Evolutionary conservation across 106 monocot genomes (phyloP).

Genomic region (Cymbidium sinense): DNA sequence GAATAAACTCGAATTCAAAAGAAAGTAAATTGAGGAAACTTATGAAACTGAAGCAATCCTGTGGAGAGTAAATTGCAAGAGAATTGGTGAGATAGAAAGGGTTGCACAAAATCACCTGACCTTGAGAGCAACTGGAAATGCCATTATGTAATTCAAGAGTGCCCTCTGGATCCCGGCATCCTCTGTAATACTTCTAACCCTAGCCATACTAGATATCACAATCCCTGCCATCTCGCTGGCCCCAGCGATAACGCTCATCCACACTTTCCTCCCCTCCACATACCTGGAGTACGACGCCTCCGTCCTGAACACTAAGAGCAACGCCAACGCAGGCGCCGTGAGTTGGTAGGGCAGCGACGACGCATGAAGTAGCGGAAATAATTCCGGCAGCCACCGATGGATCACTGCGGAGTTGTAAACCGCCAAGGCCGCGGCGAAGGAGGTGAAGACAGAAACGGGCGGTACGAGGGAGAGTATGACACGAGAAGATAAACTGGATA

Average conservation of each 20-base stretch:
- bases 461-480: constrained; percentile 88
- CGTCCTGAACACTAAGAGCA: constrained; percentile 88
- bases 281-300: constrained; percentile 93
- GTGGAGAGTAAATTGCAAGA: background rate
- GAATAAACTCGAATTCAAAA: background rate
- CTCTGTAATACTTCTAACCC: constrained; percentile 1
- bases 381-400: constrained; percentile 25
- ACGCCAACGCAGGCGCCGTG: constrained; percentile 80
- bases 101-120: constrained; percentile 17
- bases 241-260: constrained; percentile 64
- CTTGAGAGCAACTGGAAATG: constrained; percentile 91
- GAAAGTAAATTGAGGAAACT: background rate
- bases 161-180: constrained; percentile 28
- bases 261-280: constrained; percentile 73
- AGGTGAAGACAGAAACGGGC: constrained; percentile 53
- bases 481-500: constrained; percentile 70
- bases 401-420: constrained; percentile 63
- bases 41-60: background rate
- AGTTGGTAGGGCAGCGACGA: constrained; percentile 79
- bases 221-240: constrained; percentile 51
- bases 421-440: constrained; percentile 40
- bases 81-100: background rate
- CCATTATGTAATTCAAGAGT: constrained; percentile 69
- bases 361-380: constrained; percentile 45
- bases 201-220: constrained; percentile 27